phyloP scores from a whole-genome alignment of 1,284 basidiomycete genomes.

The Sporisorium sorghi region DNA sequence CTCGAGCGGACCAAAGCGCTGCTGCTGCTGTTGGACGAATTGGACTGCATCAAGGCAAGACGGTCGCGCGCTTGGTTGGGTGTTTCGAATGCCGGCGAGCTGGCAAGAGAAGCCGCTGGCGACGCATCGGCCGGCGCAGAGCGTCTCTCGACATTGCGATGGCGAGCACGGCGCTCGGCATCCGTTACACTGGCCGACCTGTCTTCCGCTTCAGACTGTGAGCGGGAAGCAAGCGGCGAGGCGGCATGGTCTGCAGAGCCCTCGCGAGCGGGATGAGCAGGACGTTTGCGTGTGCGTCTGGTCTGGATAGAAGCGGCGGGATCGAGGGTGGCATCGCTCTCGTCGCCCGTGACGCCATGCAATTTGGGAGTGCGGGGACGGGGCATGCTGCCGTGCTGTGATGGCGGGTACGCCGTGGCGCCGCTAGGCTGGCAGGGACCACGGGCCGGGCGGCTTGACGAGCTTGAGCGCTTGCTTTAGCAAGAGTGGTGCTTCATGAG shows the following conservation, averaged over 20 bases:
- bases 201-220: not conserved
- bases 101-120: not conserved
- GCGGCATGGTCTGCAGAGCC: constrained; percentile 16
- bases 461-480: not conserved
- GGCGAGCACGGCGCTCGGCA: constrained; percentile 5
- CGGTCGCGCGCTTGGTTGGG: constrained; percentile 27
- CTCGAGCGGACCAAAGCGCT: constrained; percentile 3
- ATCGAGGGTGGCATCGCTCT: constrained; percentile 28
- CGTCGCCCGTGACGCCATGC: constrained; percentile 20
- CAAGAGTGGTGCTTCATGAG: constrained; percentile 2
- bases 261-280: constrained; percentile 24
- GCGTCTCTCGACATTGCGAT: constrained; percentile 14
- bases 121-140: not conserved
- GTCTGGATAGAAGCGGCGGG: constrained; percentile 10
- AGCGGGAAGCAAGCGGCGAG: constrained; percentile 6
- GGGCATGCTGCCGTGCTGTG: constrained; percentile 17
- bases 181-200: not conserved
- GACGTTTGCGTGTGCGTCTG: constrained; percentile 35
- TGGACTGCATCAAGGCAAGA: constrained; percentile 20
- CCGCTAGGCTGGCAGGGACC: not conserved
- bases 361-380: constrained; percentile 17
- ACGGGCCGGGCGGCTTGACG: constrained; percentile 5
- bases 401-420: not conserved
- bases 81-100: constrained; percentile 15
- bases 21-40: not conserved